Percentiles rank a stretch among this genome's conserved stretches.
phyloP scores from a whole-genome alignment of 345 rosid genomes.

The Theobroma cacao region DNA sequence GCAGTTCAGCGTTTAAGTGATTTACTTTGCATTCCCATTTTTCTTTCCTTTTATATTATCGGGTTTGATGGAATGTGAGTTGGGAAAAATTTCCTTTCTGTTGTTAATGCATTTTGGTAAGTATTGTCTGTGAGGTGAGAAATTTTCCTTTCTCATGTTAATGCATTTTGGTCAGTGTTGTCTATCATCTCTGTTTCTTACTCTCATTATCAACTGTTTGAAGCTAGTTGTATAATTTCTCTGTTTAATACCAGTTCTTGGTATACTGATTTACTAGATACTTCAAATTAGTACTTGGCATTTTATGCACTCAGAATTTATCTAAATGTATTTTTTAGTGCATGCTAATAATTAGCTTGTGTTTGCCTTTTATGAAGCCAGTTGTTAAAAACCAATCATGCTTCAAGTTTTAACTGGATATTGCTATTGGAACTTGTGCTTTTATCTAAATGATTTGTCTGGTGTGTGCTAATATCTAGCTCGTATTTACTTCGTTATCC shows the following conservation, averaged over 20 bases:
- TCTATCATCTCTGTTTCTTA: not conserved
- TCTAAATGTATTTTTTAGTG: slow-evolving; percentile 1
- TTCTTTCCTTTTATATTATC: not conserved
- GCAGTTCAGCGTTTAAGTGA: not conserved
- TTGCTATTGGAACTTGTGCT: not conserved
- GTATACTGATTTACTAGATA: not conserved
- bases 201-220: not conserved
- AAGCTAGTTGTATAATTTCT: not conserved
- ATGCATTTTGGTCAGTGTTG: not conserved
- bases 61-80: not conserved
- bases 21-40: not conserved
- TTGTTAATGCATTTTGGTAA: not conserved
- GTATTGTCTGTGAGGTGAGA: not conserved
- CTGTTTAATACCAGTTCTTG: not conserved
- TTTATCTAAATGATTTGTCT: not conserved
- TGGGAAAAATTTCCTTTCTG: not conserved
- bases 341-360: not conserved
- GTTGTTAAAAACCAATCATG: not conserved
- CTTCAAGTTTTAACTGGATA: not conserved
- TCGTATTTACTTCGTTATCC: slow-evolving; percentile 12
- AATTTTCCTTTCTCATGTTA: not conserved
- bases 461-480: not conserved
- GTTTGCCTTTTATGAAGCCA: not conserved
- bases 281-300: not conserved
- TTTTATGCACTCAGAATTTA: not conserved